These are phyloP conservation scores for Dryas integrifolia DNA, from an alignment of 331 rosid genomes.

Conservation along the genomic window DNA sequence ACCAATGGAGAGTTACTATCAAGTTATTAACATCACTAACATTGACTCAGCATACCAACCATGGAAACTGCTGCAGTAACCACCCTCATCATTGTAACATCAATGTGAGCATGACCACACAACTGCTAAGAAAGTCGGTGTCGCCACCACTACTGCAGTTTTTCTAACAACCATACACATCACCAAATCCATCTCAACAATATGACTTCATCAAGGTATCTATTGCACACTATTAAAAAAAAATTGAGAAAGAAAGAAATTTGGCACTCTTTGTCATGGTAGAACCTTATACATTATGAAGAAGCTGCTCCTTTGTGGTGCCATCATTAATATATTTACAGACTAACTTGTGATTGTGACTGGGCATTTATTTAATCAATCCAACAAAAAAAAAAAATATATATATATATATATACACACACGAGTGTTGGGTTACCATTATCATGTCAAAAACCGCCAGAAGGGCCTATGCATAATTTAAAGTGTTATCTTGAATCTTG, in stretches of 20 bases:
- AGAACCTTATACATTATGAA: not conserved
- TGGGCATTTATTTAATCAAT: not conserved
- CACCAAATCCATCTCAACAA: not conserved
- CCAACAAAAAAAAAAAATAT: no score
- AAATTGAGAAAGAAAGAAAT: not conserved
- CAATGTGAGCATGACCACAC: not conserved
- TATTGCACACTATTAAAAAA: not conserved
- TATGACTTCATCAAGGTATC: not conserved
- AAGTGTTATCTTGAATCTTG: not conserved
- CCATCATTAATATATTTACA: not conserved
- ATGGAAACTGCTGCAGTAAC: not conserved
- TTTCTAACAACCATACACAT: conserved; percentile 3
- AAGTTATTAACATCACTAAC: no score
- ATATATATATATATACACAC: not conserved
- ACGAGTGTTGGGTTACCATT: not conserved
- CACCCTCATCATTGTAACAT: not conserved
- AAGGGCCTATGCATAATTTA: no score
- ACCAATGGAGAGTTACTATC: not conserved
- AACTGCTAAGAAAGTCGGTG: not conserved
- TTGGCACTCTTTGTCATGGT: not conserved
- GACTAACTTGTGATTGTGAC: conserved; percentile 1
- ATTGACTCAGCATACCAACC: not conserved
- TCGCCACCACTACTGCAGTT: not conserved
- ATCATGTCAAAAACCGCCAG: not conserved
- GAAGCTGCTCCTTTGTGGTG: not conserved